Evolutionary conservation across 2,329 filamentous ascomycete species (phyloP), one percentile per base, ranked within the genome.

Genomic region (Drechslerella stenobrocha): DNA sequence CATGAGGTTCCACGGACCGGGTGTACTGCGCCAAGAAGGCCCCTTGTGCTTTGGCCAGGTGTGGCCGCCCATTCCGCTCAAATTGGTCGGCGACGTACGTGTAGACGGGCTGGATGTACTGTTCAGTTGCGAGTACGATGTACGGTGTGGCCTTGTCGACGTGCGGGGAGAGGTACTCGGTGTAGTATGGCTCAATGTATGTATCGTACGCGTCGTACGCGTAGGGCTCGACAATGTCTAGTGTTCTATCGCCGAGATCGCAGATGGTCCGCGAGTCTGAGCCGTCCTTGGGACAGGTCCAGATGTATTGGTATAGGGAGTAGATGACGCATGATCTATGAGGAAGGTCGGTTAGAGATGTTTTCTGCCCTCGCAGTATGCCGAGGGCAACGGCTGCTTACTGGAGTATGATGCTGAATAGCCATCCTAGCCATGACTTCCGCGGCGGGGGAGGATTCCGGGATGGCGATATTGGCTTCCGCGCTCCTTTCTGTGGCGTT

Each of bases 151-250:
- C 77, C 20, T 78, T 75, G 18, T 81, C 77, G 56, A 81, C 77
- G 35, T 87, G 80, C 47, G 84, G 76, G 0, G 79, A 78, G 15
- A 83, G 74, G 74, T 87, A 87, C 77, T 97, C 78, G 34, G 91
- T 82, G 69, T 96, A 84, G 74, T 96, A 93, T 1, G 90, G 89
- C 3, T 87, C 87, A 22, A 89, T 87, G 74, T 96, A 95, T 61
- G 83, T 77, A 71, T 92, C 80, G 77, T 96, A 97, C 77, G 95
- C 95, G 1, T 91, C 92, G 72, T 86, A 81, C 28, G 95, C 74
- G 76, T 92, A 87, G 2, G 93, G 93, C 23, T 84, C 78, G 65
- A 91, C 79, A 60, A 78, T 74, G 18, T 81, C 77, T 81, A 85
- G 79, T 79, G 84, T 72, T 78, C 84, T 77, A 79, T 87, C 81